A percentile compares a stretch with the other conserved stretches of the same genome.
Evolutionary conservation across 306 rosid genomes (phyloP).

Genomic region (Vachellia collinsii): DNA sequence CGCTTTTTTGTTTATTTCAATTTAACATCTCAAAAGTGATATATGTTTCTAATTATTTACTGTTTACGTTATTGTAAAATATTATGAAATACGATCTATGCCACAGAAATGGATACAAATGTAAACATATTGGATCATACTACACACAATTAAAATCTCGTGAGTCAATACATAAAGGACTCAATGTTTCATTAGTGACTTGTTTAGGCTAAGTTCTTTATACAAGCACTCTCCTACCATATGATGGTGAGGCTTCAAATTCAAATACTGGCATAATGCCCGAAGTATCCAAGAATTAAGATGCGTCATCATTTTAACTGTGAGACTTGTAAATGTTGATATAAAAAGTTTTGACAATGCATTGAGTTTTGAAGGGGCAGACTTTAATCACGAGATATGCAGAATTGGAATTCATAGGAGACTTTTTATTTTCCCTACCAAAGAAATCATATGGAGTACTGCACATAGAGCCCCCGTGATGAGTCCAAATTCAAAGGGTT

Average conservation of each 20-base stretch:
- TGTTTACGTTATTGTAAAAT: neutral
- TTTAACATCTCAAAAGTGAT: neutral
- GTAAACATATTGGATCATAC: too few species aligned
- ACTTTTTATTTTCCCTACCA: neutral
- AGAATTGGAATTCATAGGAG: neutral
- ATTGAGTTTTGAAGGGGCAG: too few species aligned
- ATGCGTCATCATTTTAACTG: too few species aligned
- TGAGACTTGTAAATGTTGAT: neutral
- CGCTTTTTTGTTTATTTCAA: neutral
- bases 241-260: too few species aligned
- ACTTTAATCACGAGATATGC: neutral
- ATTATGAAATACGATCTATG: neutral
- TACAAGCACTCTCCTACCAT: too few species aligned
- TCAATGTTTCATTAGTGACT: too few species aligned
- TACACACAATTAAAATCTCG: neutral
- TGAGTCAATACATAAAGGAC: too few species aligned
- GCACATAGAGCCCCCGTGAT: neutral
- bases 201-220: too few species aligned
- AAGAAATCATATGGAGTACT: neutral
- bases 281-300: too few species aligned
- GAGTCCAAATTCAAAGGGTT: neutral
- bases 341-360: neutral
- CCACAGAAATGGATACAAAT: neutral
- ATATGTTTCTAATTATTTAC: too few species aligned
- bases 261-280: too few species aligned